Evolutionary conservation across 2,329 filamentous ascomycete species (phyloP), one percentile per base, ranked within the genome.

Genomic region (Colletotrichum aenigma): DNA sequence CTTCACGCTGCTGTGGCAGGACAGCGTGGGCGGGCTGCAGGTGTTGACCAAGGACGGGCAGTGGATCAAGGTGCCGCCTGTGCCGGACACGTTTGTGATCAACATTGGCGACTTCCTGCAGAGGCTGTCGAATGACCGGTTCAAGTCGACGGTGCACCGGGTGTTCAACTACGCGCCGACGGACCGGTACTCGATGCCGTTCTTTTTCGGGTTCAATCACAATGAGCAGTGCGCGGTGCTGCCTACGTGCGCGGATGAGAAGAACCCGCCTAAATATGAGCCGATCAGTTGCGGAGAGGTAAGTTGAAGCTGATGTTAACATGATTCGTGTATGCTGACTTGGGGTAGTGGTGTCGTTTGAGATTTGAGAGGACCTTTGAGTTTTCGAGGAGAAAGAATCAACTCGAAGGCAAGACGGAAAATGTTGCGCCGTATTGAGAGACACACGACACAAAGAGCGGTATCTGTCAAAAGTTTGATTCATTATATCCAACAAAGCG

Each of bases 161-260:
- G 88, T 91, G 4, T 86, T 85, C 36, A 88, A 88, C 75, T 81
- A 84, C 58, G 82, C 84, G 0, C 77, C 77, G 0, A 80, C 80
- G 13, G 87, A 87, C 68, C 82, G 89, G 16, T 87, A 89, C 56
- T 90, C 87, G 0, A 89, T 91, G 87, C 89, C 89, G 1, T 91
- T 91, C 79, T 91, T 91, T 81, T 88, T 91, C 68, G 87, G 87
- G 0, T 86, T 90, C 72, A 89, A 90, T 77, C 88, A 88, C 65
- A 88, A 91, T 69, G 87, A 87, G 34, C 85, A 87, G 21, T 87
- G 87, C 71, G 83, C 85, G 9, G 88, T 90, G 9, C 83, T 90
- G 21, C 85, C 87, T 0, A 88, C 85, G 7, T 90, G 88, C 76
- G 82, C 85, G 16, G 85, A 86, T 18, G 84, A 86, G 61, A 81